Base-by-base conservation (phyloP, 139 green algal genomes). In the Gonium pectorale region DNA sequence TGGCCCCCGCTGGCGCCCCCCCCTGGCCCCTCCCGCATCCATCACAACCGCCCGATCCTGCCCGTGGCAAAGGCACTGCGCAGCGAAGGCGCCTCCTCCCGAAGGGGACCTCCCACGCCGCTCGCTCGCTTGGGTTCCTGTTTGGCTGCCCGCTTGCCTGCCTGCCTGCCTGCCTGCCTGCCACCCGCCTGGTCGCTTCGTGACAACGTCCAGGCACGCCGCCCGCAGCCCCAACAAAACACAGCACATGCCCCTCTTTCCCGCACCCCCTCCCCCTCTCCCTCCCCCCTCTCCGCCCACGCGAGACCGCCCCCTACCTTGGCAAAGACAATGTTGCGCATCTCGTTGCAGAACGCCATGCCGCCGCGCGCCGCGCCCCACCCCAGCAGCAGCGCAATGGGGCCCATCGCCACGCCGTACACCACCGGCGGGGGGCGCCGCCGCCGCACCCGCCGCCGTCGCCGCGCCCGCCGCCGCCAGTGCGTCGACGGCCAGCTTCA, bases 401-500 rank as follows among this genome's bases (percentile, higher is more conserved):
- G 97, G 13, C 93, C 91, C 21, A 93, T 44, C 5, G 89, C 62
- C 41, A 95, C 52, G 72, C 83, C 82, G 70, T 62, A 71, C 51
- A 56, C 40, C n/a, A 44, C 29, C 51, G 67, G 27, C 68, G 43
- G n/a, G 15, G 8, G 43, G n/a, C 26, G 68, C 68, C 43, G 68
- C 67, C 41, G 67, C 67, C 67, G 67, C 8, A 0, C n/a, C 21
- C 15, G 71, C 73, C 29, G 40, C 73, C 26, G 46, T 37, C 26
- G 60, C 41, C 37, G 66, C 63, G 0, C 74, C 91, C 0, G 90
- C 90, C 1, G 86, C 54, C 3, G 91, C 93, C 44, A 99, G 86
- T 0, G 88, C 83, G 89, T 98, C 96, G 1, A 99, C 86, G 2
- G 95, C 95, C 72, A 97, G 92, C 91, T 99, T 99, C 89, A 99